Evolutionary conservation across 2,329 filamentous ascomycete species (phyloP), one percentile per base, ranked within the genome.

Genomic region (Exophiala spinifera): DNA sequence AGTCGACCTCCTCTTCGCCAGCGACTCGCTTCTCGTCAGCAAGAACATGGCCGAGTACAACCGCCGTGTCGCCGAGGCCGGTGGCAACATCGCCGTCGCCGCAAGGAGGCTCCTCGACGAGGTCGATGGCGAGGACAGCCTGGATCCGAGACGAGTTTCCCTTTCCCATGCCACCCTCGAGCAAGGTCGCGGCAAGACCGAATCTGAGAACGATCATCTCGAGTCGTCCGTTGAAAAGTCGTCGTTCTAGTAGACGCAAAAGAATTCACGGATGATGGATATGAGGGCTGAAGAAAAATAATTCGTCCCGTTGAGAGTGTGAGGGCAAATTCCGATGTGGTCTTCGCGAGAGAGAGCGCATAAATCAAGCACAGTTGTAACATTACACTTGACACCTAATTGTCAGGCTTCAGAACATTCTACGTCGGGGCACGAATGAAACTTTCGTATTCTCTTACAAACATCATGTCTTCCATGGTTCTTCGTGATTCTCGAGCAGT

Each of bases 1-100:
- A 59, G 72, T 76, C 49, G 71, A 74, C 60, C 59, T 75, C 6
- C 73, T 75, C 54, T 74, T 74, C 53, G 70, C 73, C 53, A 74
- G 61, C 50, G 61, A 67, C 49, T 62, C 55, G 54, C 56, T 61
- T 2, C 57, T 68, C 17, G 67, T 67, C 44, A 65, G 62, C 51
- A 61, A 63, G 51, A 69, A 69, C 55, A 67, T 68, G 66, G 56
- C 51, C 14, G 65, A 65, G 50, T 67, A 68, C 53, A 49, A 66
- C 48, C 57, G 62, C 19, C 64, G 66, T 40, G 45, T 69, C 42
- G 55, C 57, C 46, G 66, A 63, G 47, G 66, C 67, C 48, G 63
- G 66, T 39, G 66, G 67, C 33, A 67, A 63, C 49, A 54, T 67
- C 28, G 62, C 66, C 20, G 61, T 68, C 31, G 67, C 67, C 39